Conservation (phyloP, 352 stramenopile genomes). For the Phytopythium kandeliae region DNA sequence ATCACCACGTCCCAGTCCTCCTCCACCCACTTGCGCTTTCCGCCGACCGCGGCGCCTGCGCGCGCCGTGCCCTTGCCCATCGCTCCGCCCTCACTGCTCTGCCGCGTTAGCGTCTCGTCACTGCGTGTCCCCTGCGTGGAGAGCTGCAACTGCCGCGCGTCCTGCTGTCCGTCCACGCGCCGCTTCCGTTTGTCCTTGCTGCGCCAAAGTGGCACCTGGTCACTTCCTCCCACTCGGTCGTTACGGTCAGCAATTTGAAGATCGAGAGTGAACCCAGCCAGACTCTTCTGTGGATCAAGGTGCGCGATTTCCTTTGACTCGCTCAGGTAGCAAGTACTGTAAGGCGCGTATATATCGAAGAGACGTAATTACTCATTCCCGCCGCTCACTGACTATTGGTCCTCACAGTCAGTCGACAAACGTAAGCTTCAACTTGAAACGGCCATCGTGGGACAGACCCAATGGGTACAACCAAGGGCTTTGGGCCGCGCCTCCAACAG, state of each 20-base stretch:
- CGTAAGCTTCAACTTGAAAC: too few species aligned
- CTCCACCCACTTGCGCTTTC: conserved; percentile 68
- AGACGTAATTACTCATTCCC: background rate
- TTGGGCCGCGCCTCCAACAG: too few species aligned
- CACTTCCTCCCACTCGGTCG: too few species aligned
- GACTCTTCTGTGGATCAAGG: background rate
- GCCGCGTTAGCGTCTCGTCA: background rate
- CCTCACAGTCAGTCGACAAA: background rate
- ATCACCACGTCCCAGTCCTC: conserved; percentile 63
- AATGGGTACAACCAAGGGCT: too few species aligned
- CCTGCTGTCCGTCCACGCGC: background rate
- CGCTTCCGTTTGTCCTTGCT: too few species aligned
- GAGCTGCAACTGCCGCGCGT: background rate
- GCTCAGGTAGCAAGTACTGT: background rate
- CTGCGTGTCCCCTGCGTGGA: background rate
- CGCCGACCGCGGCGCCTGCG: background rate
- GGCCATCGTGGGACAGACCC: too few species aligned
- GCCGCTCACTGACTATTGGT: too few species aligned
- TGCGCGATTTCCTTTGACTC: background rate
- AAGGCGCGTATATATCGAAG: background rate
- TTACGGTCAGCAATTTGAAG: too few species aligned
- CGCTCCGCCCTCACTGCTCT: background rate
- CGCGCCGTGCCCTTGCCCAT: background rate
- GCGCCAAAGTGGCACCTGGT: too few species aligned
- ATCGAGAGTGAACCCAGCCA: conserved; percentile 5